These are phyloP conservation scores for Heimioporus punctisporus DNA, from an alignment of 1,284 basidiomycete genomes.

Conservation along the genomic window DNA sequence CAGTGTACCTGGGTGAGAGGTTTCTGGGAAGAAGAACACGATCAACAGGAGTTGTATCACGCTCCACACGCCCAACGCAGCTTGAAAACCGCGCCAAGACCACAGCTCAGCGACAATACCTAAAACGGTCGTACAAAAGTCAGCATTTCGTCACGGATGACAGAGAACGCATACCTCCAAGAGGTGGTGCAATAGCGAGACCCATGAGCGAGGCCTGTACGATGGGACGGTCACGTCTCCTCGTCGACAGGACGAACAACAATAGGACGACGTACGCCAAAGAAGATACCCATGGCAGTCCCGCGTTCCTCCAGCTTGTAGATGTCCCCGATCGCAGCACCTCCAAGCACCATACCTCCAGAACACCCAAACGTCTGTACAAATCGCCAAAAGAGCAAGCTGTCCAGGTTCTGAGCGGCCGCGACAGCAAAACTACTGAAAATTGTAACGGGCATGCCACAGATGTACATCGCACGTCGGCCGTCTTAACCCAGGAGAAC, in stretches of 20 bases:
- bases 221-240: background rate
- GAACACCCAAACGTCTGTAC: conserved; percentile 48
- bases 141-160: too few relatives aligned
- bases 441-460: conserved; percentile 47
- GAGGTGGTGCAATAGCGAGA: conserved; percentile 44
- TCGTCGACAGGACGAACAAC: background rate
- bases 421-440: conserved; percentile 46
- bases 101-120: too few relatives aligned
- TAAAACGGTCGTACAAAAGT: too few relatives aligned
- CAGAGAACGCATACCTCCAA: conserved; percentile 36
- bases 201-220: conserved; percentile 46
- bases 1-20: conserved; percentile 53
- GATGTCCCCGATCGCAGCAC: conserved; percentile 52
- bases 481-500: conserved; percentile 33
- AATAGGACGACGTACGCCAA: conserved; percentile 34
- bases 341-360: conserved; percentile 44
- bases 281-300: conserved; percentile 48
- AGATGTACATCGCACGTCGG: conserved; percentile 43
- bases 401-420: conserved; percentile 31
- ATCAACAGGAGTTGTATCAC: conserved; percentile 47
- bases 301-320: conserved; percentile 49
- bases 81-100: conserved; percentile 76
- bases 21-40: conserved; percentile 68
- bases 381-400: conserved; percentile 46
- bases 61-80: conserved; percentile 46